phyloP scores from a whole-genome alignment of 352 stramenopile genomes.

The Pythium brassicae region DNA sequence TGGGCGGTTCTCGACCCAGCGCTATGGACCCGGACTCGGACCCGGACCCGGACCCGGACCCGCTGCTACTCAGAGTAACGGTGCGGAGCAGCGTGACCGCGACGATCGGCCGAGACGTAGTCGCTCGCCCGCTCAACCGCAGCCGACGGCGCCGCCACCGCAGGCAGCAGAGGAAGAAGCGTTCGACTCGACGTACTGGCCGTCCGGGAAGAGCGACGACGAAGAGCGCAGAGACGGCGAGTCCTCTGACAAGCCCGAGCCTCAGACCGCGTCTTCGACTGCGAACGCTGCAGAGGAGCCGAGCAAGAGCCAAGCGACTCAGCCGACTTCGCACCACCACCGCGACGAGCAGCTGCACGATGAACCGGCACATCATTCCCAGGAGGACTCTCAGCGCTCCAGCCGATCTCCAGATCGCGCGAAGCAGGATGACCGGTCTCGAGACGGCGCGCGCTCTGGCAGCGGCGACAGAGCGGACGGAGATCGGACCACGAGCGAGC shows the following conservation, averaged over 20 bases:
- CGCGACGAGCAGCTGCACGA: background rate
- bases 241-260: background rate
- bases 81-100: background rate
- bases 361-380: background rate
- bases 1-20: background rate
- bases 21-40: slow-evolving; percentile 1
- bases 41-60: too few species aligned
- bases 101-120: background rate
- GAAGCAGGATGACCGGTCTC: background rate
- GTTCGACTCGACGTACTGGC: slow-evolving; percentile 7
- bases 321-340: background rate
- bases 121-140: slow-evolving; percentile 8
- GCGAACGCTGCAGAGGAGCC: background rate
- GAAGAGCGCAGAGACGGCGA: background rate
- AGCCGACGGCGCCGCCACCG: background rate
- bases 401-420: background rate
- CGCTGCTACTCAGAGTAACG: background rate
- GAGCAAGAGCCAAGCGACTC: background rate
- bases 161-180: background rate
- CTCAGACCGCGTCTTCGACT: background rate
- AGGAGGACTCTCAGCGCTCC: background rate
- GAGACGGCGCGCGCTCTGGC: background rate
- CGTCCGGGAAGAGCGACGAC: background rate
- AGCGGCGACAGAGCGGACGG: slow-evolving; percentile 3
- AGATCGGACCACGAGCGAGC: background rate